Base-by-base conservation (phyloP, 108 stramenopile genomes). In the Cyclotella kingstonii region DNA sequence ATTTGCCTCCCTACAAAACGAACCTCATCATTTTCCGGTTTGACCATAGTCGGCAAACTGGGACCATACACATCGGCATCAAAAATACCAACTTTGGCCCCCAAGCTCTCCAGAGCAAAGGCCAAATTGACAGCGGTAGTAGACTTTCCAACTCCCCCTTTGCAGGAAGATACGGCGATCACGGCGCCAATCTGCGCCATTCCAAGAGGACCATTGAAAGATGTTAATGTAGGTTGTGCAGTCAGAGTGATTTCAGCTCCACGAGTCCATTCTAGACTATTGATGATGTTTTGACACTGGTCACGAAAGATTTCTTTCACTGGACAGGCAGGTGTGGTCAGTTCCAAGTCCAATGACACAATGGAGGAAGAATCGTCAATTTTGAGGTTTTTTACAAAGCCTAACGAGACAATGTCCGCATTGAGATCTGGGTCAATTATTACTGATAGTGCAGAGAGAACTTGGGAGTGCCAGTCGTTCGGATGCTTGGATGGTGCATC, bases 31-130 rank as follows among this genome's bases (percentile, higher is more conserved):
- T 85, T 84, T 22, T 89, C 84, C 1, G 89, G 89, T 9, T 51
- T 74, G 25, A 94, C 81, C 88, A 94, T 88, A 34, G 87, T 90
- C 12, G 92, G 92, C 15, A 94, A 59, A 19, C 76, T 87, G 15
- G 98, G 98, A 4, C 98, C 98, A 61, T 97, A 97, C 0, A 99
- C 83, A 62, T 99, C 98, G 4, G 92, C 94, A 74, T 99, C 98
- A 43, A 99, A 86, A 23, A 99, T 83, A 23, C 97, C 98, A 1
- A 99, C 96, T 10, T 45, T 68, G 25, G 81, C 83, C 10, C 95
- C 95, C 50, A 81, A 43, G 22, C 59, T 49, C 29, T 91, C 81
- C 39, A 99, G 78, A 14, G 95, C 87, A 66, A 79, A 96, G 8
- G 98, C 98, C 19, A 98, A 74, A 64, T 99, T 97, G 38, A 96